Evolutionary conservation across 2,329 filamentous ascomycete species (phyloP).

Genomic region (Monosporascus sp.): DNA sequence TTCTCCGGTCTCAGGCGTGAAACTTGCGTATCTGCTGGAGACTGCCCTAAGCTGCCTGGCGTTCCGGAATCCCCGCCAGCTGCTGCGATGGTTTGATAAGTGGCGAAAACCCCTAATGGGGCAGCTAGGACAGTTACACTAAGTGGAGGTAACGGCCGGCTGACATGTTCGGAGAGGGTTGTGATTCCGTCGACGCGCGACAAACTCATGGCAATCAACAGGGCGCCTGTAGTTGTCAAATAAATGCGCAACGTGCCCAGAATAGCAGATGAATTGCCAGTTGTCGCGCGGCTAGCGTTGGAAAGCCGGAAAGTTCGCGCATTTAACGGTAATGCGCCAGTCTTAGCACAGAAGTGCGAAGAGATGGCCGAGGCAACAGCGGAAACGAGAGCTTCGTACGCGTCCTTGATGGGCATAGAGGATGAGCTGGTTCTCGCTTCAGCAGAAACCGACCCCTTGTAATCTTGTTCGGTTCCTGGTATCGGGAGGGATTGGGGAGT

Average conservation of each 20-base stretch:
- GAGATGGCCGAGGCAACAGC: constrained; percentile 48
- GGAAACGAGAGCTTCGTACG: constrained; percentile 50
- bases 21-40: constrained; percentile 45
- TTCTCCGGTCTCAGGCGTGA: constrained; percentile 35
- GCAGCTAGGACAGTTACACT: constrained; percentile 47
- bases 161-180: constrained; percentile 38
- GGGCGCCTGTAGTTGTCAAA: constrained; percentile 49
- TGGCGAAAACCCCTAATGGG: constrained; percentile 47
- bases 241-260: constrained; percentile 49
- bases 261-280: constrained; percentile 26
- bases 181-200: constrained; percentile 42
- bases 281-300: constrained; percentile 27
- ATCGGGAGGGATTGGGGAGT: constrained; percentile 17
- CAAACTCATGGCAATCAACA: constrained; percentile 46
- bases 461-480: constrained; percentile 23
- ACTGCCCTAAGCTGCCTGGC: constrained; percentile 39
- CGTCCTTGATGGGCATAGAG: constrained; percentile 35
- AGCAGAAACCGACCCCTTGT: constrained; percentile 19
- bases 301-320: constrained; percentile 45
- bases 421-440: constrained; percentile 29
- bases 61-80: constrained; percentile 25
- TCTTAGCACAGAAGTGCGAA: constrained; percentile 42
- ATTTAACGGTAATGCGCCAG: constrained; percentile 48
- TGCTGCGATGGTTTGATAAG: constrained; percentile 32
- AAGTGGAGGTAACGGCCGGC: constrained; percentile 33